Conservation (phyloP, 768 basidiomycete species). For the Lactifluus pinguis region DNA sequence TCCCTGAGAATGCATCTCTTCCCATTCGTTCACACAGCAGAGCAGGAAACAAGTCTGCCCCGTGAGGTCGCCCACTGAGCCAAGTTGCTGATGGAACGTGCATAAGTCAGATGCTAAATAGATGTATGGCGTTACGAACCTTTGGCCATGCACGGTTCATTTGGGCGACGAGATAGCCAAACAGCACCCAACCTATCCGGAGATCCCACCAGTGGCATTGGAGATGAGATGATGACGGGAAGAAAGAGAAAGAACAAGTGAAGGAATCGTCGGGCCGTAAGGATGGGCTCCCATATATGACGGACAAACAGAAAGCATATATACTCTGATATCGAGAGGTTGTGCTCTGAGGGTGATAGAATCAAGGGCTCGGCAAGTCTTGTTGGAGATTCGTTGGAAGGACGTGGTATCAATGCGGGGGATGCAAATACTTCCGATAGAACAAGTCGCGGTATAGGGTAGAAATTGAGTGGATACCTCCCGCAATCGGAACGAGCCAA, state of each 20-base stretch:
- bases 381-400: slow-evolving; percentile 15
- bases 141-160: slow-evolving; percentile 95
- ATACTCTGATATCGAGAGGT: slow-evolving; percentile 37
- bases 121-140: slow-evolving; percentile 34
- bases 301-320: slow-evolving; percentile 42
- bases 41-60: slow-evolving; percentile 87
- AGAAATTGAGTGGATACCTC: slow-evolving; percentile 45
- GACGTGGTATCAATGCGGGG: slow-evolving; percentile 39
- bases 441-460: slow-evolving; percentile 35
- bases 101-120: not conserved
- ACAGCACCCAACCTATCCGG: slow-evolving; percentile 85
- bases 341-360: slow-evolving; percentile 61
- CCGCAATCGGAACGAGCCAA: slow-evolving; percentile 51
- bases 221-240: slow-evolving; percentile 75
- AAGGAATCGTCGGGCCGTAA: slow-evolving; percentile 75
- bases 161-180: slow-evolving; percentile 70
- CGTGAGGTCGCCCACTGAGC: slow-evolving; percentile 96
- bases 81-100: slow-evolving; percentile 41
- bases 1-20: slow-evolving; percentile 76
- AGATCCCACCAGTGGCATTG: slow-evolving; percentile 70
- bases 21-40: slow-evolving; percentile 81
- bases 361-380: slow-evolving; percentile 31
- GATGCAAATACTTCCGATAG: slow-evolving; percentile 43
- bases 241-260: slow-evolving; percentile 76
- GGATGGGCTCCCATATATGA: slow-evolving; percentile 74